phyloP scores from a whole-genome alignment of 2,329 filamentous ascomycete species.

The Arthrobotrys pseudoclavata region DNA sequence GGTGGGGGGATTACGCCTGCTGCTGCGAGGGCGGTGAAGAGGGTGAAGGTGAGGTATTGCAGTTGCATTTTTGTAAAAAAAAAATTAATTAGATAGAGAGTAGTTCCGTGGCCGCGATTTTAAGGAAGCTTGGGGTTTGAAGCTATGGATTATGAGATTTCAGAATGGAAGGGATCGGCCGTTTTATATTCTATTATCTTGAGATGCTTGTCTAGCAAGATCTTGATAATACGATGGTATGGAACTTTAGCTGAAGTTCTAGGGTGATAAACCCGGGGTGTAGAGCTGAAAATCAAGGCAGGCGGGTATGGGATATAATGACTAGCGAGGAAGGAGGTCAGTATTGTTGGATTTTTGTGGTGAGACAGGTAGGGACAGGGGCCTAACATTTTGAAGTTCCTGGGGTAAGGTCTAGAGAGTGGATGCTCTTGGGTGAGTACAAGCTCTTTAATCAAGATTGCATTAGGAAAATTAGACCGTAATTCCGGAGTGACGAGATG shows the following conservation, averaged over 20 bases:
- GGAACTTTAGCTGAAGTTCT: background rate
- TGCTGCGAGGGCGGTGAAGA: slow-evolving; percentile 40
- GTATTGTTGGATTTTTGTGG: background rate
- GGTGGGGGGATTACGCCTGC: slow-evolving; percentile 18
- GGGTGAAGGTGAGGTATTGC: slow-evolving; percentile 11
- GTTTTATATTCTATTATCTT: background rate
- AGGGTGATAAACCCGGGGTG: background rate
- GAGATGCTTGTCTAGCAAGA: background rate
- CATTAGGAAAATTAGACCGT: too few species aligned
- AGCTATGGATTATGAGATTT: background rate
- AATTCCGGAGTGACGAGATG: too few species aligned
- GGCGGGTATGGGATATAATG: background rate
- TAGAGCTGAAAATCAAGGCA: slow-evolving; percentile 12
- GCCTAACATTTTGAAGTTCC: background rate
- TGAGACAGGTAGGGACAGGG: background rate
- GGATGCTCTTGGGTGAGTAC: background rate
- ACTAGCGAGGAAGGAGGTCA: background rate
- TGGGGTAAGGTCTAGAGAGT: background rate
- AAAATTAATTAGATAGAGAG: background rate
- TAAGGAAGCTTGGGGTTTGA: background rate
- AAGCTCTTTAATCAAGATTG: too few species aligned
- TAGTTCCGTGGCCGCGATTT: too few species aligned
- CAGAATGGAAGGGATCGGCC: slow-evolving; percentile 10
- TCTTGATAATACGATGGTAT: background rate
- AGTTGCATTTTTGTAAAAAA: slow-evolving; percentile 48